A percentile compares a stretch with the other conserved stretches of the same genome.
Evolutionary conservation across 345 rosid genomes (phyloP).

Genomic region (Corchorus olitorius): DNA sequence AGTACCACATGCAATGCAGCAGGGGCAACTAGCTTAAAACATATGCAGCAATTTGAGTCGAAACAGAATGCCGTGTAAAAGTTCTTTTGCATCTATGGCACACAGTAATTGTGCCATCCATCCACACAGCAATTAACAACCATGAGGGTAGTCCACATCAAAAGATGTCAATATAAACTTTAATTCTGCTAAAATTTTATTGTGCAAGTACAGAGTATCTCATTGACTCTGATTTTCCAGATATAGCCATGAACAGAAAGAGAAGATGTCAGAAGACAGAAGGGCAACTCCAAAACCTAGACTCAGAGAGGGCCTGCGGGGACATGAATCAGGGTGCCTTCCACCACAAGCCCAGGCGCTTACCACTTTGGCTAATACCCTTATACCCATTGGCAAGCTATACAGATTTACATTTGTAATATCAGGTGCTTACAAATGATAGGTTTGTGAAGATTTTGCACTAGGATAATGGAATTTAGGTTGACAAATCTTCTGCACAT

Average conservation of each 20-base stretch:
- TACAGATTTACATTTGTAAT: background rate
- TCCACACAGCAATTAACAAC: background rate
- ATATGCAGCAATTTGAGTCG: background rate
- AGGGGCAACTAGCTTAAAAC: background rate
- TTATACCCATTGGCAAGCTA: no score
- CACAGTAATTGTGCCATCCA: background rate
- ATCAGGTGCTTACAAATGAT: background rate
- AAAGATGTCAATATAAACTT: background rate
- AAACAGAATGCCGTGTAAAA: background rate
- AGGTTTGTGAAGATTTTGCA: background rate
- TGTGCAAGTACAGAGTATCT: no score
- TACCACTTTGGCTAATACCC: no score
- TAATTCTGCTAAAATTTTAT: background rate
- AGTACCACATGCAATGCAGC: background rate
- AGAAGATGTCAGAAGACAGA: background rate
- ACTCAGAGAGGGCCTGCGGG: background rate
- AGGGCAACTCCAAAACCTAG: background rate
- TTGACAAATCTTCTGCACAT: background rate
- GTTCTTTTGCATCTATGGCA: background rate
- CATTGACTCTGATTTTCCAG: background rate
- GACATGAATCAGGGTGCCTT: no score
- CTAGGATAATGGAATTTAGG: background rate
- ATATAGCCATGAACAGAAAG: background rate
- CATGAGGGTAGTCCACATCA: background rate
- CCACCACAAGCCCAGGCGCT: no score